Evolutionary conservation across 352 stramenopile species (phyloP), one percentile per base, ranked within the genome.

Genomic region (Globisporangium rhizosaccharum): DNA sequence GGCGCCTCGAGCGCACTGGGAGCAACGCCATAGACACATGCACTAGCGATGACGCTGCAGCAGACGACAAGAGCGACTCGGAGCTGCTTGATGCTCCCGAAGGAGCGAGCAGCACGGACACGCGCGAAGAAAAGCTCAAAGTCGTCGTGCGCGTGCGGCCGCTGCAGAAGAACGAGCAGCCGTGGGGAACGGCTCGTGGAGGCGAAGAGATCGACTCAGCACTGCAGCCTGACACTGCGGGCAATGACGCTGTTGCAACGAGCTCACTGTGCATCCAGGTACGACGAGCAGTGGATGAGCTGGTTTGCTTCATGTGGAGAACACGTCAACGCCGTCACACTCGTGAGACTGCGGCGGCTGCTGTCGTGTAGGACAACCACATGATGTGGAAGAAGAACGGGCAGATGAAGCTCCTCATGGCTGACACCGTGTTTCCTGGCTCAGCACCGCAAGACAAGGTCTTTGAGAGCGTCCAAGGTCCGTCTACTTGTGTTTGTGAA

Each of bases 311-410:
- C 6, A 33, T 6, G 6, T 33, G 28, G 28, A 3, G 28, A 7
- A 33, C 28, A 26, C 11, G 18, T 3, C 26, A 44, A 44, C 26
- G 6, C 0, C 20, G 23, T 18, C 17, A 6, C 47, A 25, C 23
- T 37, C 47, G n/a, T 23, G 15, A 17, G n/a, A 30, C 23, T n/a
- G 26, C 12, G 30, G 30, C 51, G 30, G 30, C 51, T 17, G 48
- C 41, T 44, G 11, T 17, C n/a, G 10, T 26, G 41, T 15, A 81
- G 76, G 63, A 72, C 37, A 79, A 75, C 30, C 69, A 68, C 48
- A 57, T 87, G 20, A 62, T 64, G 44, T 87, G 79, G 79, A 77
- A 90, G 61, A 90, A 87, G 59, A 87, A 87, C 59, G 75, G 73
- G 0, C 77, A 85, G 25, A 57, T 71, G 39, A 90, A 87, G 59